Evolutionary conservation across 805 yeast genomes (phyloP), one percentile per base, ranked within the genome.

Genomic region (Hanseniaspora vineae): DNA sequence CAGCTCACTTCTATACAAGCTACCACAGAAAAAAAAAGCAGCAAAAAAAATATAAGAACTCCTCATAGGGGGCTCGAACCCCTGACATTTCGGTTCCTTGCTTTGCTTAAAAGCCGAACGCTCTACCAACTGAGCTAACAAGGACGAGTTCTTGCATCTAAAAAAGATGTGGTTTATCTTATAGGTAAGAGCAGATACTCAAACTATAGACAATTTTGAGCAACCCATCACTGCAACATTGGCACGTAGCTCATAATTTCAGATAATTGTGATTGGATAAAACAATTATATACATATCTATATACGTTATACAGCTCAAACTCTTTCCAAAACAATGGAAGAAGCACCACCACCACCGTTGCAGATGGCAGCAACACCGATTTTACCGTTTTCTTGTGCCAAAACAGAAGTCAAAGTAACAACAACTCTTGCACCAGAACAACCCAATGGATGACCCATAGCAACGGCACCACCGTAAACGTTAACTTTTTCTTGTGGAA

Each of bases 341-440:
- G 95, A 83, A 45, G 97, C 97, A 65, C 98, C 99, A 65, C 99
- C 99, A 61, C 99, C 99, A 73, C 99, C 98, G 67, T 92, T 92
- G 76, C 98, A 92, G 63, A 92, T 82, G 66, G 87, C 96, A 59
- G 96, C 97, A 55, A 80, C 87, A 66, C 99, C 99, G 56, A 80
- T 66, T 70, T 82, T 86, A 57, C 90, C 94, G 48, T 68, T 68
- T 73, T 92, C 97, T 71, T 90, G 96, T 37, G 67, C 55, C 62
- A 92, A 77, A 15, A 89, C 88, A 45, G 87, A 77, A 50, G 80
- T 59, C 66, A 92, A 75, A 31, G 98, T 92, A 55, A 86, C 89
- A 49, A 92, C 78, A 59, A 92, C 77, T 74, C 97, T 78, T 44
- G 95, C 94, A 67, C 97, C 97, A n/a, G 95, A 84, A 63, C 90